These are phyloP conservation scores for Conringia planisiliqua DNA, from an alignment of 345 rosid species.

Conservation along the genomic window DNA sequence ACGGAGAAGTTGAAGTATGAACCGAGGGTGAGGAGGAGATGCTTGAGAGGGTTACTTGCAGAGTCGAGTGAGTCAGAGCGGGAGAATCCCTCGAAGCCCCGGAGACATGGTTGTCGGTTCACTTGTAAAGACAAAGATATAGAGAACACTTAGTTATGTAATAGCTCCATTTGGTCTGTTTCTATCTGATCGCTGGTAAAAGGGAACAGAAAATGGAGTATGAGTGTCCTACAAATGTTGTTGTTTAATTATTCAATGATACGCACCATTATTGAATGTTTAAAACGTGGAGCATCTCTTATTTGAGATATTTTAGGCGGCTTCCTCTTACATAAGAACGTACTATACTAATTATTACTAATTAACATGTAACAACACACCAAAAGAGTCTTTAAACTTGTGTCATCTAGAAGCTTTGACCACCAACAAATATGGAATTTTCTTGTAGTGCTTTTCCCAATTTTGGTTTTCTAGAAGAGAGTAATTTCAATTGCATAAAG, in stretches of 20 bases:
- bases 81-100: conserved; percentile 64
- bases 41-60: conserved; percentile 72
- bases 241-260: conserved; percentile 7
- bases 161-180: neutral
- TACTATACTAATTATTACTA: too few relatives aligned
- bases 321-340: too few relatives aligned
- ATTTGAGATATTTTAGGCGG: neutral
- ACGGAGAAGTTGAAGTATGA: conserved; percentile 53
- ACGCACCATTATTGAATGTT: neutral
- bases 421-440: neutral
- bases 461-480: neutral
- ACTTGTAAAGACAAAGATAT: conserved; percentile 44
- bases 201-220: neutral
- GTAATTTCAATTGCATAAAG: too few relatives aligned
- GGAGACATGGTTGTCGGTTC: conserved; percentile 69
- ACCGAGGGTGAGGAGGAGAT: conserved; percentile 60
- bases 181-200: neutral
- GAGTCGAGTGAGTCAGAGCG: conserved; percentile 74
- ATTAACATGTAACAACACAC: neutral
- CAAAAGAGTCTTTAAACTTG: neutral
- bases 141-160: conserved; percentile 29
- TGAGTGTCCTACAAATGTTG: neutral
- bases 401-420: conserved; percentile 15
- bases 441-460: neutral
- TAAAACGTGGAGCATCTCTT: neutral